A percentile compares a stretch with the other conserved stretches of the same genome.
Conservation (phyloP, 352 stramenopile genomes). For the Phytophthora litchii region DNA sequence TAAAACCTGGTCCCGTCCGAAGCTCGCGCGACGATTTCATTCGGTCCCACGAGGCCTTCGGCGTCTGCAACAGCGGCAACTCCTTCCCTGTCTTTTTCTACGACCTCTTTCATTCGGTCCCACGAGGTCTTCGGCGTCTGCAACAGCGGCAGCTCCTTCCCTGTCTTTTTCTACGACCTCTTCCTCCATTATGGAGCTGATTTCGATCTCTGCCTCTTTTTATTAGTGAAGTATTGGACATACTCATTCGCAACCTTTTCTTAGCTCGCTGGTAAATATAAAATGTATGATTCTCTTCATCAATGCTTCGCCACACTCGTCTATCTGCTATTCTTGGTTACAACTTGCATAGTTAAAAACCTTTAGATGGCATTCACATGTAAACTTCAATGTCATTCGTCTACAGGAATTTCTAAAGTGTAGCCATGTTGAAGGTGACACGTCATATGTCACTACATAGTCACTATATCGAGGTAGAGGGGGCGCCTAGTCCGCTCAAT, state of each 20-base stretch:
- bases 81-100: conserved; percentile 12
- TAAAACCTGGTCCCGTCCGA: conserved; percentile 74
- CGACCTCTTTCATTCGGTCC: conserved; percentile 45
- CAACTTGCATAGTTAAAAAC: too few relatives aligned
- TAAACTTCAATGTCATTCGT: too few relatives aligned
- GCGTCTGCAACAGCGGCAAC: conserved; percentile 1
- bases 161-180: conserved; percentile 7
- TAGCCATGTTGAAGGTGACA: conserved; percentile 22
- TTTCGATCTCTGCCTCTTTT: conserved; percentile 2
- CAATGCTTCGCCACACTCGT: too few relatives aligned
- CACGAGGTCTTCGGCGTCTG: conserved; percentile 25
- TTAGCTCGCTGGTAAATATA: conserved; percentile 16
- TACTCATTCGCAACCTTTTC: conserved; percentile 4
- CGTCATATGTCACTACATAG: conserved; percentile 35
- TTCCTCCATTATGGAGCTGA: conserved; percentile 13
- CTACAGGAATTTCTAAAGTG: conserved; percentile 3
- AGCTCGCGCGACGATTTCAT: conserved; percentile 70
- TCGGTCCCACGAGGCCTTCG: conserved; percentile 38
- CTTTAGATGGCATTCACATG: too few relatives aligned
- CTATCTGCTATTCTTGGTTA: too few relatives aligned
- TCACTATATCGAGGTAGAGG: conserved; percentile 30
- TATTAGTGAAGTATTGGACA: conserved; percentile 6
- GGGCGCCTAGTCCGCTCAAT: neutral
- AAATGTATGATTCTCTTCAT: too few relatives aligned
- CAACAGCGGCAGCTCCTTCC: conserved; percentile 1